These are phyloP conservation scores for Vachellia pachyceras DNA, from an alignment of 306 rosid species.

Conservation along the genomic window DNA sequence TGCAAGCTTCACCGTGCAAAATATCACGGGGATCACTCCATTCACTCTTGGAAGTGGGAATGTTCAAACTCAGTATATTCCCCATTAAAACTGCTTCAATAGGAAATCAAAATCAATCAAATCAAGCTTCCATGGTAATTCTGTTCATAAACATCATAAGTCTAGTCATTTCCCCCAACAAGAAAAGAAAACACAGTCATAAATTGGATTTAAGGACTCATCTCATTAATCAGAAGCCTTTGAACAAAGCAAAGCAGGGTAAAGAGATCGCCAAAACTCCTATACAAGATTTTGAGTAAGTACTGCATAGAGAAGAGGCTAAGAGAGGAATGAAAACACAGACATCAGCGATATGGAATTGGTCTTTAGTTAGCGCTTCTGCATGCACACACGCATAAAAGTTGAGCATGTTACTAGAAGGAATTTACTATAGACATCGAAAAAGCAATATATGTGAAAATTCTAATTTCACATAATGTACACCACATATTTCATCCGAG, in stretches of 20 bases:
- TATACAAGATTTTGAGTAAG: not conserved
- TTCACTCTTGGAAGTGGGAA: constrained; percentile 34
- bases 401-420: not conserved
- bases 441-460: not conserved
- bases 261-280: not conserved
- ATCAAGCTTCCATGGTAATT: constrained; percentile 23
- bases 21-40: constrained; percentile 11
- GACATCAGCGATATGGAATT: not conserved
- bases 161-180: constrained; percentile 12
- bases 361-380: not conserved
- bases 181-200: constrained; percentile 1
- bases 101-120: constrained; percentile 11
- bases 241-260: constrained; percentile 3
- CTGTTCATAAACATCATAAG: constrained; percentile 22
- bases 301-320: not conserved
- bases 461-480: not conserved
- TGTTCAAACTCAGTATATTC: constrained; percentile 34
- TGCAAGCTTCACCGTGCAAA: constrained; percentile 43
- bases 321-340: not conserved
- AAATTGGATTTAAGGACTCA: not conserved
- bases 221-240: not conserved
- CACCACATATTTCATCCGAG: not conserved
- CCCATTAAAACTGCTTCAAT: constrained; percentile 42
- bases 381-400: not conserved
- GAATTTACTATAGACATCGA: not conserved